A percentile compares a stretch with the other conserved stretches of the same genome.
phyloP scores from a whole-genome alignment of 192 early-diverging fungal species.

The Linnemannia schmuckeri region DNA sequence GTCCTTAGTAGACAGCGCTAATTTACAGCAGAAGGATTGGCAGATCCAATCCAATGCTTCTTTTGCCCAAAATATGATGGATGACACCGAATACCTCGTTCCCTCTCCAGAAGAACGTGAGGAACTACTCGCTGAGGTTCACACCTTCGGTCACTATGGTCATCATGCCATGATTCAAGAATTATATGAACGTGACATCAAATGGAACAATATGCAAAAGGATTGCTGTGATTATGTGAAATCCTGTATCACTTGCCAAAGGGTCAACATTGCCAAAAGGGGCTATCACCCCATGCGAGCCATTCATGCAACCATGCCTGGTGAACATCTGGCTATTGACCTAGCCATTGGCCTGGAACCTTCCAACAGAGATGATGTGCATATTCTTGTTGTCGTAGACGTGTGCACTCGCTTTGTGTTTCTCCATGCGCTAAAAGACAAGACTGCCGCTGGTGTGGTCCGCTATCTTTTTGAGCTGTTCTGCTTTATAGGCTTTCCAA shows the following conservation, averaged over 20 bases:
- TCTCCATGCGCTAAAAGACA: constrained; percentile 11
- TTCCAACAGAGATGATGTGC: not conserved
- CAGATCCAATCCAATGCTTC: too few species aligned
- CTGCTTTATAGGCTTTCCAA: constrained; percentile 44
- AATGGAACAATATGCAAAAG: constrained; percentile 29
- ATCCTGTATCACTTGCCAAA: constrained; percentile 23
- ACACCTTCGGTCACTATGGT: constrained; percentile 33
- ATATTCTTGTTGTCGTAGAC: constrained; percentile 44
- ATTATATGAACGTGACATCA: constrained; percentile 18
- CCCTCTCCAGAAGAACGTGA: not conserved
- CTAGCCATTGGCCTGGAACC: constrained; percentile 16
- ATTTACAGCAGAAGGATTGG: too few species aligned
- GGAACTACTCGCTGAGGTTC: constrained; percentile 7
- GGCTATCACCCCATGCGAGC: constrained; percentile 37
- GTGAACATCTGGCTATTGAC: constrained; percentile 44
- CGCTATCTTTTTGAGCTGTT: constrained; percentile 15
- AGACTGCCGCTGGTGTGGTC: constrained; percentile 9
- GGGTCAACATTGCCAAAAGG: constrained; percentile 29
- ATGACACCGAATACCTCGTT: too few species aligned
- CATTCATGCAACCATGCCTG: constrained; percentile 31
- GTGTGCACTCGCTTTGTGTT: constrained; percentile 52
- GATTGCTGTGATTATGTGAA: constrained; percentile 11
- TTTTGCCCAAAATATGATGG: too few species aligned
- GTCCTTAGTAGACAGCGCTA: too few species aligned
- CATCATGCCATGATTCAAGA: constrained; percentile 16